phyloP scores from a whole-genome alignment of 2,329 filamentous ascomycete genomes.

The Orbilia ellipsospora region DNA sequence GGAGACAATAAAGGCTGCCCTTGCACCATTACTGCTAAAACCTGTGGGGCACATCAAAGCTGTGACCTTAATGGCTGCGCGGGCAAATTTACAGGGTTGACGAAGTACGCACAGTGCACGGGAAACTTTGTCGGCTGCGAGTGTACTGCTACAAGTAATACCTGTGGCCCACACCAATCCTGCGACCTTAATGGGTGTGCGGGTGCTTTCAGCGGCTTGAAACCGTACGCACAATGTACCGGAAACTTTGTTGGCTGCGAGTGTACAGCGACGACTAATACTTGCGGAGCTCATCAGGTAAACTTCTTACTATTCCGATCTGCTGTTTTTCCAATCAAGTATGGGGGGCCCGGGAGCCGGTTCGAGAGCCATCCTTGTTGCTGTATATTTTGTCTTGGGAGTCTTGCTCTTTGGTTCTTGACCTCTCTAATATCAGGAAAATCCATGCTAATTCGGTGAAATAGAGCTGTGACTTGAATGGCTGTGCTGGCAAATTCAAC shows the following conservation, averaged over 20 bases:
- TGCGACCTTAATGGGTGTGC: constrained; percentile 11
- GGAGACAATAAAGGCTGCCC: constrained; percentile 19
- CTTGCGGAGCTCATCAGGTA: constrained; percentile 8
- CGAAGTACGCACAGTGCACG: constrained; percentile 22
- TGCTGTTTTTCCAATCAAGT: constrained; percentile 4
- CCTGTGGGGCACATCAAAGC: constrained; percentile 16
- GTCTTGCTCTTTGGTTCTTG: constrained; percentile 3
- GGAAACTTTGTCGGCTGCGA: constrained; percentile 16
- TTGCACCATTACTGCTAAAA: constrained; percentile 15
- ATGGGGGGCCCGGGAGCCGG: constrained; percentile 3
- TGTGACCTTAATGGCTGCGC: constrained; percentile 27
- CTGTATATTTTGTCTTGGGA: constrained; percentile 1
- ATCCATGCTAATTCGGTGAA: constrained; percentile 9
- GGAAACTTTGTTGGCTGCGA: constrained; percentile 7
- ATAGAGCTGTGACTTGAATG: constrained; percentile 12
- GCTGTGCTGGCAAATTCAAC: constrained; percentile 13
- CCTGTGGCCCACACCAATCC: constrained; percentile 11
- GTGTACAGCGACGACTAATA: constrained; percentile 19
- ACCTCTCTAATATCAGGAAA: constrained; percentile 6
- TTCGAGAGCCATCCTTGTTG: constrained; percentile 5
- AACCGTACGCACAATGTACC: constrained; percentile 8
- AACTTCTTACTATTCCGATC: constrained; percentile 4
- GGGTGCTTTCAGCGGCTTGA: constrained; percentile 11
- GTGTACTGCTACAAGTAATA: constrained; percentile 14
- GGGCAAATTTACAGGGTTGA: constrained; percentile 15